phyloP scores from a whole-genome alignment of 768 basidiomycete species.

The Agrocybe praecox region DNA sequence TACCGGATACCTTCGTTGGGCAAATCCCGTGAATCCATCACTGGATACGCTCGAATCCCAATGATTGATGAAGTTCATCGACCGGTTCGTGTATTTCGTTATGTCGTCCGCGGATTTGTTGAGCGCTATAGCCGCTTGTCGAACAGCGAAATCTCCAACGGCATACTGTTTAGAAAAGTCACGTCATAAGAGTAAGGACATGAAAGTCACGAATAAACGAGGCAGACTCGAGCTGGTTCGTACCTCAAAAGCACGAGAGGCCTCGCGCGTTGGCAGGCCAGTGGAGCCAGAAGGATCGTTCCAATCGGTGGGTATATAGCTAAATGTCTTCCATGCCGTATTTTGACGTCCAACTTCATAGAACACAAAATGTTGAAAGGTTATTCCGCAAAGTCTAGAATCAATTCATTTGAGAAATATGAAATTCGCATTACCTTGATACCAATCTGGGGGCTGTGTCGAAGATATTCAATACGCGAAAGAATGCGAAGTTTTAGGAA shows the following conservation, averaged over 20 bases:
- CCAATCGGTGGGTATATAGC: conserved; percentile 51
- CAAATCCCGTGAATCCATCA: conserved; percentile 51
- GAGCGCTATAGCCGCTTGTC: conserved; percentile 47
- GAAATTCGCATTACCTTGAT: conserved; percentile 30
- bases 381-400: neutral
- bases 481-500: neutral
- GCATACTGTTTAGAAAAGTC: conserved; percentile 37
- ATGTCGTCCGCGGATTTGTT: conserved; percentile 40
- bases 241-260: conserved; percentile 50
- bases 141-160: conserved; percentile 53
- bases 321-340: conserved; percentile 53
- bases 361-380: neutral
- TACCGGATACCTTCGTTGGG: conserved; percentile 41
- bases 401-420: neutral
- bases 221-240: neutral
- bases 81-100: conserved; percentile 46
- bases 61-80: conserved; percentile 54
- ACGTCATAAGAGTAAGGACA: neutral
- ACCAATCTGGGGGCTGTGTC: conserved; percentile 51
- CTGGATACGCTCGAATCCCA: conserved; percentile 47
- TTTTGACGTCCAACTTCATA: conserved; percentile 48
- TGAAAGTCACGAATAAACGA: neutral
- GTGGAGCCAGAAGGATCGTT: conserved; percentile 48
- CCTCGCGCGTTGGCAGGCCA: conserved; percentile 51
- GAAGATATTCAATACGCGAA: too few relatives aligned